phyloP scores from a whole-genome alignment of 2,329 filamentous ascomycete genomes.

The Colletotrichum tamarilloi region DNA sequence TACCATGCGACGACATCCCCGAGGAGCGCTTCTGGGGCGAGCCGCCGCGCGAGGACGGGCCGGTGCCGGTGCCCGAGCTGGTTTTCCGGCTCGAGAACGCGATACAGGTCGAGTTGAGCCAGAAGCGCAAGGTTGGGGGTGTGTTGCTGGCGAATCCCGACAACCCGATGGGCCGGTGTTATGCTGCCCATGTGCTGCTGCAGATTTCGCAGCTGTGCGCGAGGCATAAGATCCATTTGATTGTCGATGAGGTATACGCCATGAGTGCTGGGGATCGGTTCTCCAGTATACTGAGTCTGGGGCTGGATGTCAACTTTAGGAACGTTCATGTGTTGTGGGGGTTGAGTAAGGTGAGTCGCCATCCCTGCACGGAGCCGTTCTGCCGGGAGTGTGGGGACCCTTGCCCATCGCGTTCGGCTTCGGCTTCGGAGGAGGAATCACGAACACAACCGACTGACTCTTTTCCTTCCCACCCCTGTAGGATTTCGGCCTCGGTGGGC shows the following conservation, averaged over 20 bases:
- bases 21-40: conserved; percentile 16
- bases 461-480: neutral
- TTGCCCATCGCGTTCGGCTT: neutral
- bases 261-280: conserved; percentile 1
- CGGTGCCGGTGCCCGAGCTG: neutral
- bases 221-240: conserved; percentile 8
- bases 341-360: conserved; percentile 1
- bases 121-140: neutral
- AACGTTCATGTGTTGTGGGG: conserved; percentile 27
- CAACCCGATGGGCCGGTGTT: conserved; percentile 17
- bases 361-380: neutral
- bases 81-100: neutral
- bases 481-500: conserved; percentile 13
- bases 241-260: conserved; percentile 24
- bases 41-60: neutral
- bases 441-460: neutral
- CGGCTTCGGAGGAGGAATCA: neutral
- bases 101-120: neutral
- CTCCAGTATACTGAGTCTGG: conserved; percentile 20
- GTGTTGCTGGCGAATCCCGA: conserved; percentile 16
- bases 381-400: neutral
- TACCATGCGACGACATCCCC: conserved; percentile 25
- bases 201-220: conserved; percentile 15
- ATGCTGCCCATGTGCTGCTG: conserved; percentile 6
- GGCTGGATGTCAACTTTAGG: conserved; percentile 1